Conservation (phyloP, 305 asterid species). For the Plantago coronopus region DNA sequence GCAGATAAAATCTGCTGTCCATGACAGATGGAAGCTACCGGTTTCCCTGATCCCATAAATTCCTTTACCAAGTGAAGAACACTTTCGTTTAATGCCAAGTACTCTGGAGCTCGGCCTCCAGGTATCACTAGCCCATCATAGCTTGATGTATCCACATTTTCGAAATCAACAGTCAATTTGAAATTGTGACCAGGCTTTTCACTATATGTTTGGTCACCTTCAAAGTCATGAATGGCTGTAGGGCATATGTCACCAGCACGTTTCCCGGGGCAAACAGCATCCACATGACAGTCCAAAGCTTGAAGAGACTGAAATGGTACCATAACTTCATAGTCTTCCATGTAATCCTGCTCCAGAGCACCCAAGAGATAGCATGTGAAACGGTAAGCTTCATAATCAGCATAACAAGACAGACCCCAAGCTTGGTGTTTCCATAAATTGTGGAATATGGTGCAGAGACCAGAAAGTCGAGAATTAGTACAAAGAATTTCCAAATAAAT, state of each 20-base stretch:
- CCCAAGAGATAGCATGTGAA: constrained; percentile 4
- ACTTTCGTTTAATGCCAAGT: constrained; percentile 64
- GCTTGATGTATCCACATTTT: constrained; percentile 50
- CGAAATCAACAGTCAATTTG: constrained; percentile 58
- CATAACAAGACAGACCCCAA: too few species aligned
- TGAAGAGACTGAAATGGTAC: constrained; percentile 88
- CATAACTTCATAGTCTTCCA: constrained; percentile 94
- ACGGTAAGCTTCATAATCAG: not conserved
- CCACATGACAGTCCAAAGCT: constrained; percentile 84
- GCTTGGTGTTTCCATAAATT: too few species aligned
- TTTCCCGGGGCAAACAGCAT: constrained; percentile 87
- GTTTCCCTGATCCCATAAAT: constrained; percentile 72
- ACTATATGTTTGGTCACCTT: constrained; percentile 95
- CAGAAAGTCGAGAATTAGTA: too few species aligned
- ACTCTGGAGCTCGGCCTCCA: constrained; percentile 96
- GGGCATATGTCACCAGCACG: constrained; percentile 63
- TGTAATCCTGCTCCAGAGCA: constrained; percentile 59
- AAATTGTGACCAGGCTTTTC: constrained; percentile 97
- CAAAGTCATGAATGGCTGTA: constrained; percentile 90
- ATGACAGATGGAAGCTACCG: constrained; percentile 93
- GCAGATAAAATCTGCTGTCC: constrained; percentile 95
- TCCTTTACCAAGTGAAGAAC: constrained; percentile 65
- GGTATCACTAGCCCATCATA: constrained; percentile 92
- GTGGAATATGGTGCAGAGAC: too few species aligned
- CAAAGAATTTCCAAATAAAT: too few species aligned